Base-by-base conservation (phyloP, 345 rosid species). In the Hevea brasiliensis region DNA sequence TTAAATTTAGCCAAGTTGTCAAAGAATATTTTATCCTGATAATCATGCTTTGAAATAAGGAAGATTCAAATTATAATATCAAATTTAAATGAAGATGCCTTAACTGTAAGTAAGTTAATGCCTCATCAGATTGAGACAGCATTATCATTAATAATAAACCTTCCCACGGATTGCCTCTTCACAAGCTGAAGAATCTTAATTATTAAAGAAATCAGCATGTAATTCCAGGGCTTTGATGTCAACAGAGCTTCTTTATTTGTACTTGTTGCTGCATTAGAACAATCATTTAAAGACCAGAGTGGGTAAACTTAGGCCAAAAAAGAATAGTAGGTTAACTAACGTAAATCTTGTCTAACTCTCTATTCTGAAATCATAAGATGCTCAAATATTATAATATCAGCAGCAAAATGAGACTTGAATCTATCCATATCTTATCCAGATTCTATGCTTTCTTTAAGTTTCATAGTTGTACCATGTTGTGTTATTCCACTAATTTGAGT, bases 111-210 rank as follows among this genome's bases (percentile, higher is more conserved):
- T 15, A 62, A 65, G 73, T 61, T 53, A 15, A 61, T 58, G 37
- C 17, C 3, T 67, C 13, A 55, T 21, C 73, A 63, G 73, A 82
- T 45, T 23, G 70, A 66, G 82, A 74, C 81, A 69, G 37, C 66
- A 59, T 71, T 61, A 61, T 24, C 40, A 47, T 3, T 67, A 63
- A 41, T n/a, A n/a, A n/a, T 42, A 63, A 13, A 44, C 14, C 27
- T 3, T 59, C 21, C 37, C 7, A 7, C 0, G 18, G 32, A 23
- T 65, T 64, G 72, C 75, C 78, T 61, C 63, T 66, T 71, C 84
- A 67, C 65, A 58, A 7, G 26, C 57, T 45, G 61, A 73, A 81
- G 74, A 74, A 63, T 76, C 67, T 77, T 62, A 50, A 57, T 35
- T 20, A 47, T 29, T 57, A 61, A 24, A 37, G 13, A 44, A 71